Conservation (phyloP, 768 basidiomycete genomes). For the Kwoniella pini region DNA sequence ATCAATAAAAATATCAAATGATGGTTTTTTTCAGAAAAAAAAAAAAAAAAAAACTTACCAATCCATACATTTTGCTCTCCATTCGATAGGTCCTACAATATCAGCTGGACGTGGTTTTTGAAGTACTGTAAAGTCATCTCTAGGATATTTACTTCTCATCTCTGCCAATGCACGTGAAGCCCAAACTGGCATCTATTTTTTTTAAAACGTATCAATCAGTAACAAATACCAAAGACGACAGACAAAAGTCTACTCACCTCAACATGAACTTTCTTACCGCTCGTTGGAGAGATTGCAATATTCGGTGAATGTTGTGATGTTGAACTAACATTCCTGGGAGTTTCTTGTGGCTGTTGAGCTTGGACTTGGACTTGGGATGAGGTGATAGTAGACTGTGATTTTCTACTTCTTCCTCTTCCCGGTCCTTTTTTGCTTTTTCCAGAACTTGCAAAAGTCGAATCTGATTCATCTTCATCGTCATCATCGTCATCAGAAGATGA, state of each 20-base stretch:
- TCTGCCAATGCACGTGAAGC: conserved; percentile 66
- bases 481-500: too few species aligned
- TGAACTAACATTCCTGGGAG: too few species aligned
- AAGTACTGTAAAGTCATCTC: conserved; percentile 80
- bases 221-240: too few species aligned
- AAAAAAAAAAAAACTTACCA: conserved; percentile 61
- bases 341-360: neutral
- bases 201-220: neutral
- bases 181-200: conserved; percentile 69
- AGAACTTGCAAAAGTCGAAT: conserved; percentile 22
- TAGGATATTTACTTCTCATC: conserved; percentile 71
- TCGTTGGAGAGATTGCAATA: too few species aligned
- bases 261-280: too few species aligned
- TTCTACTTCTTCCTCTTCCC: conserved; percentile 3
- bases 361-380: neutral
- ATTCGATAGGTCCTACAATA: conserved; percentile 66
- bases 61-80: conserved; percentile 94
- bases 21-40: neutral
- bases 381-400: neutral
- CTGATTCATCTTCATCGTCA: conserved; percentile 31
- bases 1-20: neutral
- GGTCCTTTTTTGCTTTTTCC: conserved; percentile 5
- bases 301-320: too few species aligned
- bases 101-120: conserved; percentile 60
- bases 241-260: too few species aligned